Percentiles rank a stretch among this genome's conserved stretches.
Evolutionary conservation across 352 stramenopile species (phyloP).

Genomic region (Globisporangium perplexum): DNA sequence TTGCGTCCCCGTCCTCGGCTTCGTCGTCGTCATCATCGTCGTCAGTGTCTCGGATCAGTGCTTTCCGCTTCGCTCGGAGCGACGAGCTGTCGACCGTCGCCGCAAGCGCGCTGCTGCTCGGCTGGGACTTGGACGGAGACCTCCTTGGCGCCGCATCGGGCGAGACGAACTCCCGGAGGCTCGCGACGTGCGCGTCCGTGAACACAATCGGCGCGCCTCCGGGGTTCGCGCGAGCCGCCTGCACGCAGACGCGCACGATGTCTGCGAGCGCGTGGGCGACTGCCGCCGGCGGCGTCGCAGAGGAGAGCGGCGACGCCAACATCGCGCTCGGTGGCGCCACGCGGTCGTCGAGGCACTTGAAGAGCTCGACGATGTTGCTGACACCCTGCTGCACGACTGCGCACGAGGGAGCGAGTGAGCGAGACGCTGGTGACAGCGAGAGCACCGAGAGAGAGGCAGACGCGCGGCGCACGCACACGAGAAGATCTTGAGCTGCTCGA

Average conservation of each 20-base stretch:
- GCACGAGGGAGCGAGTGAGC: too few species aligned
- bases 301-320: constrained; percentile 9
- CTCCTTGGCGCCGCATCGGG: constrained; percentile 4
- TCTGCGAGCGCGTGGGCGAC: constrained; percentile 1
- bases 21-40: not conserved
- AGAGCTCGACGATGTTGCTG: constrained; percentile 44
- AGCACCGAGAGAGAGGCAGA: not conserved
- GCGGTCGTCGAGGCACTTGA: constrained; percentile 45
- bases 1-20: constrained; percentile 18
- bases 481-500: constrained; percentile 43
- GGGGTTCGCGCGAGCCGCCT: constrained; percentile 10
- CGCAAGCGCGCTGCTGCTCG: too few species aligned
- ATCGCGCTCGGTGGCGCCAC: constrained; percentile 6
- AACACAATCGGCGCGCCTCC: constrained; percentile 13
- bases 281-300: not conserved
- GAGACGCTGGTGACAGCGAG: not conserved
- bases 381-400: constrained; percentile 50
- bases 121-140: not conserved
- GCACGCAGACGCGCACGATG: constrained; percentile 10
- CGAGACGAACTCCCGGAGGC: constrained; percentile 28
- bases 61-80: not conserved
- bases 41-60: not conserved
- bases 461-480: constrained; percentile 22
- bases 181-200: constrained; percentile 21
- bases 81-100: not conserved